phyloP scores from a whole-genome alignment of 306 rosid genomes.

The Castanea sativa region DNA sequence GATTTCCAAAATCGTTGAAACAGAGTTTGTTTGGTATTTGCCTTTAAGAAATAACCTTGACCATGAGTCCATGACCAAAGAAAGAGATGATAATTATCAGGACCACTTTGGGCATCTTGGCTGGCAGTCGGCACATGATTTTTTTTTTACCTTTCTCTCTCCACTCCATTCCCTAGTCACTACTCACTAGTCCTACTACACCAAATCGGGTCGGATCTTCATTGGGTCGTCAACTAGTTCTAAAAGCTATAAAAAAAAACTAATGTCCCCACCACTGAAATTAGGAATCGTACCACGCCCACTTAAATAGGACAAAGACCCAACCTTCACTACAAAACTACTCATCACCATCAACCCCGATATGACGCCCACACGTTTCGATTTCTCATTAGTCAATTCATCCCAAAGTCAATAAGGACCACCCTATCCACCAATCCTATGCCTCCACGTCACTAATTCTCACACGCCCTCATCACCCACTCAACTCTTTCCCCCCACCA shows the following conservation, averaged over 20 bases:
- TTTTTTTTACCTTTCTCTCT: too few species aligned
- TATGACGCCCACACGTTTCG: conserved; percentile 17
- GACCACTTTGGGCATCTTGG: too few species aligned
- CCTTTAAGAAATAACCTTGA: too few species aligned
- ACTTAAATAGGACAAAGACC: neutral
- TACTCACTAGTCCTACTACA: too few species aligned
- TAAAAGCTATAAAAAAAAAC: too few species aligned
- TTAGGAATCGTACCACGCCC: neutral
- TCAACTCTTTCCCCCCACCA: neutral
- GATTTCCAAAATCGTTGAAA: too few species aligned
- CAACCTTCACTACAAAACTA: neutral
- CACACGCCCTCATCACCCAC: neutral
- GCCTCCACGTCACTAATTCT: neutral
- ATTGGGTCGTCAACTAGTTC: neutral
- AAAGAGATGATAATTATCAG: too few species aligned
- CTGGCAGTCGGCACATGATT: too few species aligned
- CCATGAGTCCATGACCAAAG: too few species aligned
- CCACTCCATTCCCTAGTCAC: too few species aligned
- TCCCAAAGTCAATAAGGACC: neutral
- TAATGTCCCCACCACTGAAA: conserved; percentile 23
- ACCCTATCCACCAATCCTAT: neutral
- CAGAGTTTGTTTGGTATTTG: too few species aligned
- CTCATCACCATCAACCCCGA: neutral
- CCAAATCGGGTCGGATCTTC: neutral
- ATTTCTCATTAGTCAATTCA: neutral